These are phyloP conservation scores for barley (Hordeum vulgare) DNA, from an alignment of 176 grass and related monocot species.

Conservation along the genomic window MorexV3_pseudomolecules_assembly NC_058520.1:602013166-602013665, in stretches of 20 bases:
- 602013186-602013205: slow-evolving; percentile 37
- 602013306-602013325: slow-evolving; percentile 13
- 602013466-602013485: slow-evolving; percentile 25
- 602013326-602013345: slow-evolving; percentile 25
- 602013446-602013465: slow-evolving; percentile 42
- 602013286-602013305: slow-evolving; percentile 30
- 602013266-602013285: slow-evolving; percentile 29
- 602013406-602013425: slow-evolving; percentile 44
- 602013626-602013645: slow-evolving; percentile 17
- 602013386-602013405: slow-evolving; percentile 42
- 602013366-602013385: slow-evolving; percentile 37
- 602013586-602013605: slow-evolving; percentile 40
- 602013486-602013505: slow-evolving; percentile 23
- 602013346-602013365: slow-evolving; percentile 33
- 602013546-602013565: background rate
- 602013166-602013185: slow-evolving; percentile 32
- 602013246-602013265: slow-evolving; percentile 37
- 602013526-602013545: slow-evolving; percentile 41
- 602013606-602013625: slow-evolving; percentile 17
- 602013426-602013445: slow-evolving; percentile 32
- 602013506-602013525: slow-evolving; percentile 44
- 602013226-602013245: slow-evolving; percentile 12
- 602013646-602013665: slow-evolving; percentile 18
- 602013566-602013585: slow-evolving; percentile 34
- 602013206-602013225: slow-evolving; percentile 36